phyloP scores from a whole-genome alignment of 352 stramenopile genomes.

The Phytophthora macrochlamydospora region DNA sequence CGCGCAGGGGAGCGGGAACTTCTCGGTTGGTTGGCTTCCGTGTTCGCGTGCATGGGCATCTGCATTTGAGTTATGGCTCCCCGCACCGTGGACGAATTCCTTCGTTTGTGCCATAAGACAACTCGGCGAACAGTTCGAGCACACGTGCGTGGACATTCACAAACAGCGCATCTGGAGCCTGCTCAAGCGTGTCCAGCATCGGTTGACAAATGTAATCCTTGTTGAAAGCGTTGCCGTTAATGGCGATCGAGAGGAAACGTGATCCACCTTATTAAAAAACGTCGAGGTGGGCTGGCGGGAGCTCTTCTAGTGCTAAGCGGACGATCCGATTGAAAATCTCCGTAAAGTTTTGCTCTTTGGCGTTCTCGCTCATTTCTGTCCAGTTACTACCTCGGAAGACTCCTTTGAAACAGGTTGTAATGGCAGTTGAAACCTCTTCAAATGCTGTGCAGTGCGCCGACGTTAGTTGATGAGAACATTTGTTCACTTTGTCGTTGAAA shows the following conservation, averaged over 20 bases:
- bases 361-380: background rate
- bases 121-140: background rate
- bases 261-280: background rate
- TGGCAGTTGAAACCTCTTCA: background rate
- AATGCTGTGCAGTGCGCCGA: background rate
- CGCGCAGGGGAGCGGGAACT: background rate
- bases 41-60: background rate
- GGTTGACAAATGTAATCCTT: background rate
- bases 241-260: background rate
- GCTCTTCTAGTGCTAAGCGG: background rate
- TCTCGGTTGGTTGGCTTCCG: background rate
- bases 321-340: background rate
- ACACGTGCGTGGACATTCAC: background rate
- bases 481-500: background rate
- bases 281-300: background rate
- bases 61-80: background rate
- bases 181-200: background rate
- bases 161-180: background rate
- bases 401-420: background rate
- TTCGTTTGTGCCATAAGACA: background rate
- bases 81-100: background rate
- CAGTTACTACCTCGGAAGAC: background rate
- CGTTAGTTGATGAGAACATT: background rate
- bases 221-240: background rate
- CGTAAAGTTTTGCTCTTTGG: background rate